Evolutionary conservation across 2,329 filamentous ascomycete genomes (phyloP).

Genomic region (Sporothrix dimorphospora): DNA sequence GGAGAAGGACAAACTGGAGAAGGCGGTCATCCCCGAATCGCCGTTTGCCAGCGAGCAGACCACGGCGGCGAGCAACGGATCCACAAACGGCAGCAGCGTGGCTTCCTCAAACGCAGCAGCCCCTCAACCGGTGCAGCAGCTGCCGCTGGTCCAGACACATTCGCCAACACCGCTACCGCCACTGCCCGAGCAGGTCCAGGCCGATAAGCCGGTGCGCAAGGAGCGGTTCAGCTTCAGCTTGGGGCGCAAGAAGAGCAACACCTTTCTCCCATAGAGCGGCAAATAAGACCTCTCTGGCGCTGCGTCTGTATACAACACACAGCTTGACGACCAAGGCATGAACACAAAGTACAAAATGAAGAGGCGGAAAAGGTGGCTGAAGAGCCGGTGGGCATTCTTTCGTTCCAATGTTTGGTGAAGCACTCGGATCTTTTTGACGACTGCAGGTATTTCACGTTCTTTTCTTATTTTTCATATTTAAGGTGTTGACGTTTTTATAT

Average conservation of each 20-base stretch:
- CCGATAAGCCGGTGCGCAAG: conserved; percentile 51
- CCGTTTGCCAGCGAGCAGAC: conserved; percentile 26
- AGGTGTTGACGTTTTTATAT: background rate
- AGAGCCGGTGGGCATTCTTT: background rate
- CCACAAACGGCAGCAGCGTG: conserved; percentile 36
- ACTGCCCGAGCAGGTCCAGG: conserved; percentile 33
- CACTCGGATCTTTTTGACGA: background rate
- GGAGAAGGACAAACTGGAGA: conserved; percentile 39
- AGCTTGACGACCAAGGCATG: background rate
- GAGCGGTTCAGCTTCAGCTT: conserved; percentile 69
- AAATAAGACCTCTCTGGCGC: background rate
- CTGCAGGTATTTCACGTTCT: background rate
- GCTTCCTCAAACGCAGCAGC: conserved; percentile 1
- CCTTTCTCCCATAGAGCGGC: conserved; percentile 7
- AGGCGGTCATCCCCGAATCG: conserved; percentile 20
- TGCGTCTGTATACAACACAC: background rate
- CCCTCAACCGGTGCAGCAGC: background rate
- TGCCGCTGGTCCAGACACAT: background rate
- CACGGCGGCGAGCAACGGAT: conserved; percentile 32
- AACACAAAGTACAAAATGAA: background rate
- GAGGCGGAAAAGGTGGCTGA: conserved; percentile 4
- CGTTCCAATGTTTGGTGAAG: background rate
- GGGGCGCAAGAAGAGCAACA: conserved; percentile 71
- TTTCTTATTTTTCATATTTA: background rate
- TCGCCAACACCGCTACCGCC: conserved; percentile 11